A percentile compares a stretch with the other conserved stretches of the same genome.
Conservation (phyloP, 2,329 filamentous ascomycete species). For the Penicillium janthinellum region DNA sequence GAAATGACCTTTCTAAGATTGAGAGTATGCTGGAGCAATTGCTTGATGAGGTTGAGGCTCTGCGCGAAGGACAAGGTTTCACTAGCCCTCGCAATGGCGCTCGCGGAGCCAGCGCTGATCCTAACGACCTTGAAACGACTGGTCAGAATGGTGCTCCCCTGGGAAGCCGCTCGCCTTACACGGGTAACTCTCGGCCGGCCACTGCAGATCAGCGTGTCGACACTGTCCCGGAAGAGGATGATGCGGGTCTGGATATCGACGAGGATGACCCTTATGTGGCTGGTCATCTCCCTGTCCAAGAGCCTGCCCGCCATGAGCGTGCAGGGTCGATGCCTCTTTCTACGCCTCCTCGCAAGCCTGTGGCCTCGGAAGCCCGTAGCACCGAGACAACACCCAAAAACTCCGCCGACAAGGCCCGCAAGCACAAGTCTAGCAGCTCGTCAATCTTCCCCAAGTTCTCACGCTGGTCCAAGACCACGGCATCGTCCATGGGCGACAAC, state of each 20-base stretch:
- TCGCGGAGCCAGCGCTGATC: conserved; percentile 58
- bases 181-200: conserved; percentile 58
- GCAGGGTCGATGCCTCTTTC: conserved; percentile 47
- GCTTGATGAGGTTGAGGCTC: conserved; percentile 83
- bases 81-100: conserved; percentile 28
- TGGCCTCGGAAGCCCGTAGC: conserved; percentile 57
- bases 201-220: conserved; percentile 79
- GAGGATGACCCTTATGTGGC: conserved; percentile 53
- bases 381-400: conserved; percentile 74
- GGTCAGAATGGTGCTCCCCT: conserved; percentile 75
- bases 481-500: conserved; percentile 79
- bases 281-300: conserved; percentile 61
- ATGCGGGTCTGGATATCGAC: conserved; percentile 65
- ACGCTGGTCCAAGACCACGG: conserved; percentile 94
- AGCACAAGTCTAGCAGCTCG: conserved; percentile 84
- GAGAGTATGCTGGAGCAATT: conserved; percentile 91
- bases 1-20: conserved; percentile 83
- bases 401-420: conserved; percentile 59
- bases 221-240: conserved; percentile 81
- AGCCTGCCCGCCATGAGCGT: conserved; percentile 46
- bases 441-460: conserved; percentile 90
- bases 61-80: conserved; percentile 62
- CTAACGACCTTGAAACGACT: conserved; percentile 82
- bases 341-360: conserved; percentile 48
- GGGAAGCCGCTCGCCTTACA: conserved; percentile 71